phyloP scores from a whole-genome alignment of 176 grass and related monocot species.

The Echinochloa phyllopogon region DNA sequence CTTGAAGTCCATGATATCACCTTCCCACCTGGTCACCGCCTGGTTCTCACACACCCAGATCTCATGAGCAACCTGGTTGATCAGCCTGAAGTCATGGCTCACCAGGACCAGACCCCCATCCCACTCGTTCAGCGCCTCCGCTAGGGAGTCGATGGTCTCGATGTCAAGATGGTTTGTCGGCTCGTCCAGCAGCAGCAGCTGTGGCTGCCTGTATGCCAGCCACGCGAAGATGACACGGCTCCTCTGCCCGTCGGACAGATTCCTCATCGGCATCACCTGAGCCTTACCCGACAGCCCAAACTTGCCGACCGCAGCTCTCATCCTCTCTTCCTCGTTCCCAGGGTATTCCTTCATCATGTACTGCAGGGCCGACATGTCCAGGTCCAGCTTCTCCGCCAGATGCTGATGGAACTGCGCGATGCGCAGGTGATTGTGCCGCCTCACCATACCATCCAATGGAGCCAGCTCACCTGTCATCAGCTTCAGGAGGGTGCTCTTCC shows the following conservation, averaged over 20 bases:
- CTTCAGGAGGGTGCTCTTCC: constrained; percentile 92
- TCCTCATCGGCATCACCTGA: constrained; percentile 97
- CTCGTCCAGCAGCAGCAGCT: constrained; percentile 80
- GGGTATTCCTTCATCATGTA: constrained; percentile 99
- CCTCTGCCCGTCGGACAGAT: constrained; percentile 86
- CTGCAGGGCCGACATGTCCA: constrained; percentile 81
- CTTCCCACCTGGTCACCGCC: constrained; percentile 88
- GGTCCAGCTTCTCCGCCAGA: constrained; percentile 82
- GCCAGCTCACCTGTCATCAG: constrained; percentile 86
- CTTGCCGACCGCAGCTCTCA: constrained; percentile 83
- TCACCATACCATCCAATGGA: constrained; percentile 92
- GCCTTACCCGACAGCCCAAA: constrained; percentile 94
- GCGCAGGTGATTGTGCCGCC: constrained; percentile 95
- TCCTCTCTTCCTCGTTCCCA: constrained; percentile 86
- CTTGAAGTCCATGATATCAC: constrained; percentile 97
- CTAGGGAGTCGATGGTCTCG: constrained; percentile 93
- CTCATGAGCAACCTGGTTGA: constrained; percentile 97
- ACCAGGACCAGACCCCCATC: constrained; percentile 91
- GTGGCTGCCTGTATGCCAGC: constrained; percentile 88
- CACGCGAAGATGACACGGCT: constrained; percentile 90
- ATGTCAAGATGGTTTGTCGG: constrained; percentile 96
- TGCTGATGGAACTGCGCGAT: constrained; percentile 95
- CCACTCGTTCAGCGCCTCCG: constrained; percentile 92
- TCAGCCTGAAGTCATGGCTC: constrained; percentile 96
- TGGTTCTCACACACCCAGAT: constrained; percentile 97